phyloP scores from a whole-genome alignment of 2,329 filamentous ascomycete genomes.

The Fusarium lateritium region DNA sequence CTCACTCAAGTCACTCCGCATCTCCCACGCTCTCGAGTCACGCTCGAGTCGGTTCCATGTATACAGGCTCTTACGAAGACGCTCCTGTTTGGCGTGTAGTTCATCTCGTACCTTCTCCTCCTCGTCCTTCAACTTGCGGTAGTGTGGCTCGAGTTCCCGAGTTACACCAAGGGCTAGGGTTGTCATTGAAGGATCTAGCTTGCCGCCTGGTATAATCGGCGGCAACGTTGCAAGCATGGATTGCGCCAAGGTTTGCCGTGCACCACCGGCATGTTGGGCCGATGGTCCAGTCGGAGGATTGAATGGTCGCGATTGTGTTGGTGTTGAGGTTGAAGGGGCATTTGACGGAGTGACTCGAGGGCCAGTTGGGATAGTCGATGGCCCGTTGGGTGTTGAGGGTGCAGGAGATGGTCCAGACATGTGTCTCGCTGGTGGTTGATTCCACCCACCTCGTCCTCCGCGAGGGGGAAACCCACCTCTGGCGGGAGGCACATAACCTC shows the following conservation, averaged over 20 bases:
- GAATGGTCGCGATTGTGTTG: constrained; percentile 63
- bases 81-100: constrained; percentile 67
- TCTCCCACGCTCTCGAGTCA: constrained; percentile 67
- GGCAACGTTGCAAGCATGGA: constrained; percentile 67
- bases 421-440: constrained; percentile 53
- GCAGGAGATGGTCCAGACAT: constrained; percentile 54
- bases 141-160: constrained; percentile 69
- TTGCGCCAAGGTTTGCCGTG: constrained; percentile 65
- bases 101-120: constrained; percentile 71
- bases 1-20: constrained; percentile 70
- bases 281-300: constrained; percentile 72
- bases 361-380: constrained; percentile 64
- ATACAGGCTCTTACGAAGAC: constrained; percentile 66
- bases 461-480: constrained; percentile 63
- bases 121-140: constrained; percentile 68
- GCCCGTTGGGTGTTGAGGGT: constrained; percentile 59
- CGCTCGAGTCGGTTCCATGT: constrained; percentile 69
- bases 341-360: constrained; percentile 57
- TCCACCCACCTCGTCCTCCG: constrained; percentile 64
- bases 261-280: constrained; percentile 54
- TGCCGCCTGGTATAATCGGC: constrained; percentile 68
- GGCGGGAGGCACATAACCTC: constrained; percentile 65
- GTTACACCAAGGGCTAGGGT: constrained; percentile 64
- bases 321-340: constrained; percentile 57
- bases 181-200: constrained; percentile 63